phyloP scores from a whole-genome alignment of 441 rosid genomes.

The Gossypium aridum region DNA sequence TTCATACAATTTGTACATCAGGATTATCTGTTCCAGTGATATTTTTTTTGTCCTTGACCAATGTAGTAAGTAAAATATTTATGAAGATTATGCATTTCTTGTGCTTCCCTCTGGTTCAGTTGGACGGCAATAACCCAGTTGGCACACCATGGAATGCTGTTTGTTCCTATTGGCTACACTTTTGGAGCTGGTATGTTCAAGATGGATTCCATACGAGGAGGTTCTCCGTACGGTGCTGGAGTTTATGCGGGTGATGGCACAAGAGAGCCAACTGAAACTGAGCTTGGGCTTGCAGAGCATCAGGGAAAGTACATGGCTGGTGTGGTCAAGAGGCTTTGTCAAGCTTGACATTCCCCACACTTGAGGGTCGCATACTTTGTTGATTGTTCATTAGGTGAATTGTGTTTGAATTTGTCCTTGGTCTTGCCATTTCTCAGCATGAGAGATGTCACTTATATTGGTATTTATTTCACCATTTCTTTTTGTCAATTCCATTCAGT shows the following conservation, averaged over 20 bases:
- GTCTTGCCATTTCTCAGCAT: conserved; percentile 8
- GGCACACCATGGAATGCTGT: conserved; percentile 95
- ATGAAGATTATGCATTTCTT: not conserved
- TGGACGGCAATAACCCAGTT: conserved; percentile 97
- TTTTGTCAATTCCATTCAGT: conserved; percentile 4
- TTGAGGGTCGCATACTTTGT: not conserved
- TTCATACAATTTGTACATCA: not conserved
- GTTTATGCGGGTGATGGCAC: conserved; percentile 90
- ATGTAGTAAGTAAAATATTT: not conserved
- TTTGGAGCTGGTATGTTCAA: conserved; percentile 98
- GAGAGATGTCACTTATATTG: not conserved
- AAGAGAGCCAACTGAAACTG: conserved; percentile 74
- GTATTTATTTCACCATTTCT: not conserved
- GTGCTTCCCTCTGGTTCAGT: conserved; percentile 34
- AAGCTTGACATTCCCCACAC: conserved; percentile 28
- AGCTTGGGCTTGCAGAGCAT: conserved; percentile 85
- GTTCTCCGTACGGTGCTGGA: conserved; percentile 97
- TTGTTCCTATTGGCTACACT: conserved; percentile 92
- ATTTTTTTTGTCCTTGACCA: not conserved
- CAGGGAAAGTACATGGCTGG: conserved; percentile 96
- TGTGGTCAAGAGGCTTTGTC: conserved; percentile 66
- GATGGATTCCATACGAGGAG: conserved; percentile 83
- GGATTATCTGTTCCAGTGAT: not conserved
- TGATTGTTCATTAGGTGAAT: conserved; percentile 14
- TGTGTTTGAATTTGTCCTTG: conserved; percentile 22